Evolutionary conservation across 305 asterid species (phyloP).

Genomic region (Fraxinus platypoda): DNA sequence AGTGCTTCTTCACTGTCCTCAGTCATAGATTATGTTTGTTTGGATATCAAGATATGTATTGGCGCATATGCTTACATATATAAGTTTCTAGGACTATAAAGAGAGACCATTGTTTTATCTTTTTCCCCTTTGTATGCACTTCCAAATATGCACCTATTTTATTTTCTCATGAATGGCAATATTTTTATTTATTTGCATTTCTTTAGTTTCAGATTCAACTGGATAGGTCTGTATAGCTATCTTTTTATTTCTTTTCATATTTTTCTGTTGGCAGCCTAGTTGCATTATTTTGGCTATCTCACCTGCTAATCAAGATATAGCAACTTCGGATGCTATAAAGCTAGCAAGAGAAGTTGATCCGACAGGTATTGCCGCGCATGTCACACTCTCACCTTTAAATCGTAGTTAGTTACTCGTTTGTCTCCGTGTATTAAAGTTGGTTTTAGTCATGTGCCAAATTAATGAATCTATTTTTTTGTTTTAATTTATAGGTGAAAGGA

Average conservation of each 20-base stretch:
- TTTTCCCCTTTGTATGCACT: neutral
- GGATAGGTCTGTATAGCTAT: neutral
- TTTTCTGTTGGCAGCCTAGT: slow-evolving; percentile 59
- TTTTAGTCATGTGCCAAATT: slow-evolving; percentile 10
- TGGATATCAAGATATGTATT: neutral
- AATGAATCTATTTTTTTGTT: slow-evolving; percentile 2
- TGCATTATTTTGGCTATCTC: slow-evolving; percentile 96
- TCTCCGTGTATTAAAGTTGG: slow-evolving; percentile 4
- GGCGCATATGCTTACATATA: neutral
- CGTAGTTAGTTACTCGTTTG: slow-evolving; percentile 12
- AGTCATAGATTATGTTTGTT: neutral
- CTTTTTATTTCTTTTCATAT: slow-evolving; percentile 16
- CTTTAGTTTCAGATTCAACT: slow-evolving; percentile 10
- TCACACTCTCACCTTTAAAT: neutral
- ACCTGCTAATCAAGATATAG: slow-evolving; percentile 98
- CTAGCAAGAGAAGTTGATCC: slow-evolving; percentile 97
- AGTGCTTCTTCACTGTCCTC: neutral
- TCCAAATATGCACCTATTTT: neutral
- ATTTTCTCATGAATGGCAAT: slow-evolving; percentile 7
- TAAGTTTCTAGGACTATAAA: neutral
- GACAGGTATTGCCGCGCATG: slow-evolving; percentile 45
- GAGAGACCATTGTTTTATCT: neutral
- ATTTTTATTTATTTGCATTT: slow-evolving; percentile 9
- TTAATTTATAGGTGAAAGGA: slow-evolving; percentile 71
- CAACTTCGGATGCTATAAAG: slow-evolving; percentile 97